phyloP scores from a whole-genome alignment of 1,139 yeast genomes.

The Magnusiomyces sp. region DNA sequence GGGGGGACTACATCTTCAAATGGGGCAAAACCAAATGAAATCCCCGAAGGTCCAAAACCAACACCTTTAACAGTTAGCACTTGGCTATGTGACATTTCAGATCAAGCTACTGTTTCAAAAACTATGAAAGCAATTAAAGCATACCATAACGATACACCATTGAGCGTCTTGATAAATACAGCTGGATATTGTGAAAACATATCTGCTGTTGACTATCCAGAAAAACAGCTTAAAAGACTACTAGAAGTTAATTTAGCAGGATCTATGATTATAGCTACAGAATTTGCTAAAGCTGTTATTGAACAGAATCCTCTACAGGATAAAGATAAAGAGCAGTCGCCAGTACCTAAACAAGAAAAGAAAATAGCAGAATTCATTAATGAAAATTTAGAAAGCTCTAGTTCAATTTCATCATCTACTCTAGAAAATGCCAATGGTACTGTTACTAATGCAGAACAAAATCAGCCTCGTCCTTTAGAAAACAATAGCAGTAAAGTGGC shows the following conservation, averaged over 20 bases:
- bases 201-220: conserved; percentile 72
- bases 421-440: too few relatives aligned
- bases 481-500: background rate
- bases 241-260: conserved; percentile 71
- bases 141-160: conserved; percentile 40
- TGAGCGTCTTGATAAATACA: conserved; percentile 49
- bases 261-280: conserved; percentile 57
- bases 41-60: too few relatives aligned
- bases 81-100: conserved; percentile 72
- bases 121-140: conserved; percentile 42
- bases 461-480: too few relatives aligned
- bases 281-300: conserved; percentile 62
- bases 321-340: background rate
- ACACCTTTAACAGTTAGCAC: conserved; percentile 36
- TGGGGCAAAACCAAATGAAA: too few relatives aligned
- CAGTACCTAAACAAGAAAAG: too few relatives aligned
- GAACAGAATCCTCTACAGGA: conserved; percentile 21
- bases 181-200: conserved; percentile 78
- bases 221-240: conserved; percentile 57
- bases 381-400: too few relatives aligned
- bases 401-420: too few relatives aligned
- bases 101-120: conserved; percentile 50
- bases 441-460: too few relatives aligned
- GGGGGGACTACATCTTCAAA: too few relatives aligned
- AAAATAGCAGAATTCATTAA: background rate